A percentile compares a stretch with the other conserved stretches of the same genome.
Evolutionary conservation across 352 stramenopile species (phyloP).

Genomic region (Phytophthora palmivora): DNA sequence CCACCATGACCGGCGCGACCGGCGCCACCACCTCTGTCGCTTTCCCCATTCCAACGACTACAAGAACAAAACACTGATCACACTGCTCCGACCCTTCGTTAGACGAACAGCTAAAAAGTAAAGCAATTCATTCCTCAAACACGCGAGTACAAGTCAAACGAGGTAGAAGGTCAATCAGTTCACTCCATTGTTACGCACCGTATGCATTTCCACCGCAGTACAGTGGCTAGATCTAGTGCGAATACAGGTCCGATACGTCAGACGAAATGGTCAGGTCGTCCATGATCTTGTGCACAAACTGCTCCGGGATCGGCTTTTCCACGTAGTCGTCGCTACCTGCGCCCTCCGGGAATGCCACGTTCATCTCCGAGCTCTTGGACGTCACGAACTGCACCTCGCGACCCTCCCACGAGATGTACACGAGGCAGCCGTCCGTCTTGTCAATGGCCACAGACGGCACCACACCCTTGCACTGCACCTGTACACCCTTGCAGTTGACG

Average conservation of each 20-base stretch:
- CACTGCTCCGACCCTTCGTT: conserved; percentile 29
- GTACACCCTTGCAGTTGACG: conserved; percentile 98
- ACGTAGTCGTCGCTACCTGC: conserved; percentile 90
- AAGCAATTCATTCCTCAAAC: conserved; percentile 29
- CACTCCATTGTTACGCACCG: conserved; percentile 12
- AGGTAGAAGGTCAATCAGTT: conserved; percentile 3
- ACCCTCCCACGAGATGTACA: conserved; percentile 95
- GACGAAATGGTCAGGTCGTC: conserved; percentile 87
- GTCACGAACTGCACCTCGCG: conserved; percentile 93
- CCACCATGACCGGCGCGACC: conserved; percentile 11
- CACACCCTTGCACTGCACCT: conserved; percentile 93
- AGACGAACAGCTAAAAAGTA: conserved; percentile 24
- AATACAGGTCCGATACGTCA: conserved; percentile 96
- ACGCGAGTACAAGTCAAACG: conserved; percentile 11
- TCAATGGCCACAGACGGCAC: conserved; percentile 98
- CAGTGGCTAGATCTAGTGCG: conserved; percentile 54
- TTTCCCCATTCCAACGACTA: conserved; percentile 24
- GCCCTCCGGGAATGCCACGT: conserved; percentile 93
- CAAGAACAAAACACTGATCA: conserved; percentile 2
- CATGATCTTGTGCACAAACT: conserved; percentile 96
- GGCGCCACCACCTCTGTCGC: conserved; percentile 12
- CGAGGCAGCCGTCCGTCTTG: conserved; percentile 98
- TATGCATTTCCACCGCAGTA: not conserved
- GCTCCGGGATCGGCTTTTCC: conserved; percentile 97
- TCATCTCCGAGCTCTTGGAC: conserved; percentile 98